Percentiles rank a stretch among this genome's conserved stretches.
phyloP scores from a whole-genome alignment of 306 rosid genomes.

The Purshia tridentata region DNA sequence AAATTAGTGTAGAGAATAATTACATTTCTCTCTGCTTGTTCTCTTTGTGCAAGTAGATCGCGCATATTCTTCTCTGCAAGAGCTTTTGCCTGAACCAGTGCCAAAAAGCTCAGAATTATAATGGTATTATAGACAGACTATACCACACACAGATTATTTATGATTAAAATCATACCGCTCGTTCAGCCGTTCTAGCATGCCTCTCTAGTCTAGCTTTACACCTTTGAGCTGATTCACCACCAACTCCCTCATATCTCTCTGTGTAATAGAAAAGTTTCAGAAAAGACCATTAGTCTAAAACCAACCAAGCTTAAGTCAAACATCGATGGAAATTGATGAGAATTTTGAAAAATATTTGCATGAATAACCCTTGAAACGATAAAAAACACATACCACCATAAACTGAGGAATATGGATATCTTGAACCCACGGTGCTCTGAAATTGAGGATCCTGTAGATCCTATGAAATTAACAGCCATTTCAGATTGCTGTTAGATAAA shows the following conservation, averaged over 20 bases:
- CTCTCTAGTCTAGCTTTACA: slow-evolving; percentile 96
- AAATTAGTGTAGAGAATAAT: slow-evolving; percentile 11
- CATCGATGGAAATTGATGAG: slow-evolving; percentile 8
- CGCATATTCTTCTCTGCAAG: slow-evolving; percentile 88
- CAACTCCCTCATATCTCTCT: slow-evolving; percentile 67
- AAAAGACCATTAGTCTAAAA: slow-evolving; percentile 26
- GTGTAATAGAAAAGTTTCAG: slow-evolving; percentile 47
- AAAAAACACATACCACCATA: slow-evolving; percentile 56
- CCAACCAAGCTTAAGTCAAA: slow-evolving; percentile 24
- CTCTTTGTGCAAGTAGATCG: slow-evolving; percentile 78
- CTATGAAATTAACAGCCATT: slow-evolving; percentile 42
- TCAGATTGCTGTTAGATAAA: slow-evolving; percentile 18
- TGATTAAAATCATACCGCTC: slow-evolving; percentile 65
- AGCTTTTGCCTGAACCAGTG: slow-evolving; percentile 76
- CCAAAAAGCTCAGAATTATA: slow-evolving; percentile 31
- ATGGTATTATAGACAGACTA: slow-evolving; percentile 11
- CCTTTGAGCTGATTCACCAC: slow-evolving; percentile 92
- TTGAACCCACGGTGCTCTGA: slow-evolving; percentile 45
- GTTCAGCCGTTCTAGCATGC: slow-evolving; percentile 83
- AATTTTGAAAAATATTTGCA: slow-evolving; percentile 10
- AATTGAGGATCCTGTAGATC: slow-evolving; percentile 58
- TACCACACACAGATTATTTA: slow-evolving; percentile 4
- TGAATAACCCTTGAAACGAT: slow-evolving; percentile 9
- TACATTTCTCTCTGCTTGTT: slow-evolving; percentile 90
- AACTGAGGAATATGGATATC: slow-evolving; percentile 51